Conservation (phyloP, 2,329 filamentous ascomycete genomes). For the Colletotrichum spinosum region DNA sequence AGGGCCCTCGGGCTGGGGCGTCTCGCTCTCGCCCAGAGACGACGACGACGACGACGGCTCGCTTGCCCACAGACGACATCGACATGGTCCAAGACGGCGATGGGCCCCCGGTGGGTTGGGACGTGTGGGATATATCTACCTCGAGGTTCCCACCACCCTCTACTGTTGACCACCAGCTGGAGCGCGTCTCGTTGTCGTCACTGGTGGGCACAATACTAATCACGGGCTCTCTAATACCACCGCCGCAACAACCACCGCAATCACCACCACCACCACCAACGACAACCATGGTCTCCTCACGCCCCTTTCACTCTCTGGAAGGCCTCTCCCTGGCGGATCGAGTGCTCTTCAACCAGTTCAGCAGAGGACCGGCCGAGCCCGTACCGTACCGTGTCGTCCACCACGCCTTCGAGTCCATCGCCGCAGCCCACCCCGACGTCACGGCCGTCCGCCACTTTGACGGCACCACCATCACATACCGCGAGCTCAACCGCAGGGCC, state of each 20-base stretch:
- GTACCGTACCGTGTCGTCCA: constrained; percentile 37
- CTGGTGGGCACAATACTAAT: constrained; percentile 20
- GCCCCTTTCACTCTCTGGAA: constrained; percentile 36
- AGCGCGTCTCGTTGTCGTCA: constrained; percentile 5
- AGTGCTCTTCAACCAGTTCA: constrained; percentile 37
- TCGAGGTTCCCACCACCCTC: constrained; percentile 20
- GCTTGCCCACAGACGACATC: not conserved
- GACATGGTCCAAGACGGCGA: constrained; percentile 6
- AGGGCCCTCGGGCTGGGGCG: not conserved
- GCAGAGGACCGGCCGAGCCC: constrained; percentile 25
- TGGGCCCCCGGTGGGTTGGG: not conserved
- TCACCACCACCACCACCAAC: constrained; percentile 4
- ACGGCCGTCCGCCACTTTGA: constrained; percentile 52
- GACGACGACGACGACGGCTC: too few relatives aligned
- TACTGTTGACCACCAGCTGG: not conserved
- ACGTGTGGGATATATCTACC: constrained; percentile 26
- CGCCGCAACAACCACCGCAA: constrained; percentile 1
- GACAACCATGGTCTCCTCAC: constrained; percentile 26
- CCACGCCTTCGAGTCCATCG: constrained; percentile 41
- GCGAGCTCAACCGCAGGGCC: constrained; percentile 54
- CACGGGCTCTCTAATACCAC: not conserved
- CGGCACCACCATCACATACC: constrained; percentile 55
- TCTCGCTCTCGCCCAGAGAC: too few relatives aligned
- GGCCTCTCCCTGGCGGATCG: constrained; percentile 33
- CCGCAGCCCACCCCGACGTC: constrained; percentile 48